Evolutionary conservation across 352 stramenopile species (phyloP), one percentile per base, ranked within the genome.

Genomic region (Phytophthora crassamura): DNA sequence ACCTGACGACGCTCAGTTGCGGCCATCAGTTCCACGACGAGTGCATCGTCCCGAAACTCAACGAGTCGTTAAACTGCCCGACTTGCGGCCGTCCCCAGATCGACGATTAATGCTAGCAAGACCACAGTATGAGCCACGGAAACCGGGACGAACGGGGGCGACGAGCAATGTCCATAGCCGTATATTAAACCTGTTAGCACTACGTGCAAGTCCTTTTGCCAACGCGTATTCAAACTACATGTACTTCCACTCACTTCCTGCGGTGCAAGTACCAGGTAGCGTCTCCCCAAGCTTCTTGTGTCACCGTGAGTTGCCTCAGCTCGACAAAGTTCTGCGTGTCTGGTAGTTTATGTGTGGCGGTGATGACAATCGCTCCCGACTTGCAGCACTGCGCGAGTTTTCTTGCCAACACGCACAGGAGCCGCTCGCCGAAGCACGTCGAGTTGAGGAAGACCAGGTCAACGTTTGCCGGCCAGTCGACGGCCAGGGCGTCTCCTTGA

Each of bases 401-500:
- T n/a, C 68, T 60, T 4, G 75, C 73, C 7, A 92, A 38, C 3
- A 80, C 69, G 33, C 66, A 65, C 72, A 97, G 86, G 6, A 98
- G 62, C 0, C 42, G 49, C 14, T 86, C 67, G 18, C 83, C 77
- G 55, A 97, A 98, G 55, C 91, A 98, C 20, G 91, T 98, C 42
- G 87, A 96, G 65, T 98, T 98, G 41, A 93, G 74, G 60, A 98
- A 98, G 1, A 96, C 65, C 3, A 98, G 36, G 40, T 91, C 85
- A 0, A 77, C 78, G 22, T 61, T 78, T 20, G 40, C 16, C 0
- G 84, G 77, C 82, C 88, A 97, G 55, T 98, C 90, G 14, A 84
- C 48, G 2, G 66, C 72, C 18, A 91, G 66, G 0, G 81, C 82
- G 57, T 98, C 90, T 22, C 77, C 88, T 16, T 80, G 77, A 2